Evolutionary conservation across 2,329 filamentous ascomycete genomes (phyloP), one percentile per base, ranked within the genome.

Genomic region (Pseudogymnoascus sp.): DNA sequence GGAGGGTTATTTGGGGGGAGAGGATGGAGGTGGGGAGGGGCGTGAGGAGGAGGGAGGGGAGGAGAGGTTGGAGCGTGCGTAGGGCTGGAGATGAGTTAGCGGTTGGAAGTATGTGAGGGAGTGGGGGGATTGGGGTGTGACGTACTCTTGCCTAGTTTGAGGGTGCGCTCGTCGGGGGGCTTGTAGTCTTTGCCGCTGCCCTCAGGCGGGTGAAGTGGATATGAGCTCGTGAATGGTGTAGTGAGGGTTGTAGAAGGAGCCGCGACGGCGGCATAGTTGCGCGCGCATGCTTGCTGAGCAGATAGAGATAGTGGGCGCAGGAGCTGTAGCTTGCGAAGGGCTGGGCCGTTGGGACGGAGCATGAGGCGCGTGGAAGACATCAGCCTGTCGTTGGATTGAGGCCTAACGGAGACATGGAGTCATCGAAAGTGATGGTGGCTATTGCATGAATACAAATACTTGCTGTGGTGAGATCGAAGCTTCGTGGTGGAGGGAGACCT

Each of bases 11-110:
- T 71, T 88, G 83, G 35, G 90, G 87, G 41, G 88, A 85, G 66
- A 95, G 85, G 65, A 96, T 83, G 64, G 91, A 86, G 69, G 89
- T 84, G 14, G 91, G 86, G 5, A 88, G 78, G 1, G 86, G 86
- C 0, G 83, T 82, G 69, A 88, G 83, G 22, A 89, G 80, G 61
- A 89, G 80, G 1, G 83, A 86, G 59, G 86, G 86, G n/a, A 89
- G 78, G 66, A 82, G 83, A 66, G 85, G 80, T 77, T 88, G 85
- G 36, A 89, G 80, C 61, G 85, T 80, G 61, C 85, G 79, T 9
- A 89, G 78, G 65, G 86, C 86, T 69, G 45, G 59, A 7, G 38
- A 23, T 39, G 33, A 67, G 55, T 67, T 62, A 63, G 36, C 28
- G 33, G 16, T 30, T 59, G 9, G 22, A 41, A n/a, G 16, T 38